Evolutionary conservation across 2,329 filamentous ascomycete genomes (phyloP), one percentile per base, ranked within the genome.

Genomic region (Monascus ruber): DNA sequence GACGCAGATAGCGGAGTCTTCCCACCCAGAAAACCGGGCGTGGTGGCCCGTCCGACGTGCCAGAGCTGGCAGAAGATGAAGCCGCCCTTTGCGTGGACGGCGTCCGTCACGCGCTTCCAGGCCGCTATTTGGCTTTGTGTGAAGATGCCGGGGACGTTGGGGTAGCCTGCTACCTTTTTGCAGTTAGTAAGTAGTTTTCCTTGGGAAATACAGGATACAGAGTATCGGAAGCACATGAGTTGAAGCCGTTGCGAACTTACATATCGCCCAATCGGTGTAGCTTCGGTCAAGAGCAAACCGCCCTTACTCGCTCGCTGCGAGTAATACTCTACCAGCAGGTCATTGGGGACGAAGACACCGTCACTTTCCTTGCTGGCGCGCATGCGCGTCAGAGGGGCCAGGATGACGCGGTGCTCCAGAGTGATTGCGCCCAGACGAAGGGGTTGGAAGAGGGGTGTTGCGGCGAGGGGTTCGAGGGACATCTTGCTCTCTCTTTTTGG

Each of bases 1-100:
- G 45, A 60, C 33, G 49, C 37, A 10, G 49, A 42, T 10, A 60
- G 24, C n/a, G 47, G 36, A 6, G 47, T 41, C 10, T 47, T 40
- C 9, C 62, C 63, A 26, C 51, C 56, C 2, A 63, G 55, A 36
- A 66, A 61, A 0, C 59, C 58, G 1, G 64, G 57, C 5, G 62
- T 58, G 3, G 65, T 66, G 0, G 56, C 56, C 0, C 59, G 53
- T 8, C 58, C 58, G n/a, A 56, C 54, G 34, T 59, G 55, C 59
- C 59, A 63, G 2, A 64, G 42, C 31, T 64, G 60, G 39, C 53
- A 56, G 32, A 51, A 52, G 26, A 61, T 59, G 28, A 46, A 49
- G 4, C 42, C 55, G 1, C 54, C 56, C 26, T 57, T 56, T 4
- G 49, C 45, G 34, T 62, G 58, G 4, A 62, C 54, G 0, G 53